phyloP scores from a whole-genome alignment of 2,329 filamentous ascomycete species.

The Fusarium sacchari region DNA sequence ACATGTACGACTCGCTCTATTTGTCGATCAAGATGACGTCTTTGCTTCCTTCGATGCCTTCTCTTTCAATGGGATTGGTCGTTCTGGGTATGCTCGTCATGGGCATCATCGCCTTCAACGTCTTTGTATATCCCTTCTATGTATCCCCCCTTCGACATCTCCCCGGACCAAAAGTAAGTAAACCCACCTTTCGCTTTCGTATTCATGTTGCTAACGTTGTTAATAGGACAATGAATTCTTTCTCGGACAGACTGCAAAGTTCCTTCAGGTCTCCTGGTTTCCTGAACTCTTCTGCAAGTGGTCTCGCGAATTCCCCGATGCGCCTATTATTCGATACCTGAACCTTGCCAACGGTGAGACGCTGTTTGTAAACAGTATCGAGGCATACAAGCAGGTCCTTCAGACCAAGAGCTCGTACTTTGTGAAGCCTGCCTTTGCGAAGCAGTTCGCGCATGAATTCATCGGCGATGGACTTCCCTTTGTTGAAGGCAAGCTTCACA shows the following conservation, averaged over 20 bases:
- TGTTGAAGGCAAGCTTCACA: conserved; percentile 50
- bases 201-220: background rate
- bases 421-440: conserved; percentile 41
- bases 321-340: conserved; percentile 44
- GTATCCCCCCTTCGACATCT: conserved; percentile 57
- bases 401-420: conserved; percentile 43
- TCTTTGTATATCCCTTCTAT: conserved; percentile 55
- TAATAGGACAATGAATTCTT: conserved; percentile 51
- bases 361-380: conserved; percentile 40
- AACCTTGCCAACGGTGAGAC: conserved; percentile 42
- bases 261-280: conserved; percentile 42
- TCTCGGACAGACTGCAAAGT: conserved; percentile 53
- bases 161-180: conserved; percentile 54
- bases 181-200: background rate
- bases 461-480: conserved; percentile 50
- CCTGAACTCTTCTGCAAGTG: conserved; percentile 43
- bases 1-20: background rate
- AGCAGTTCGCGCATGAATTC: conserved; percentile 38
- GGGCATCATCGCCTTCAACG: conserved; percentile 11
- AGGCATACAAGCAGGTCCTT: conserved; percentile 43
- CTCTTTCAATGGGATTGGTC: background rate
- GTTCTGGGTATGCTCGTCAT: background rate
- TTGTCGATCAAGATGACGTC: background rate
- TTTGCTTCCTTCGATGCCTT: background rate
- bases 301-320: conserved; percentile 44